Evolutionary conservation across 768 basidiomycete species (phyloP), one percentile per base, ranked within the genome.

Genomic region (Lyophyllum semitale): DNA sequence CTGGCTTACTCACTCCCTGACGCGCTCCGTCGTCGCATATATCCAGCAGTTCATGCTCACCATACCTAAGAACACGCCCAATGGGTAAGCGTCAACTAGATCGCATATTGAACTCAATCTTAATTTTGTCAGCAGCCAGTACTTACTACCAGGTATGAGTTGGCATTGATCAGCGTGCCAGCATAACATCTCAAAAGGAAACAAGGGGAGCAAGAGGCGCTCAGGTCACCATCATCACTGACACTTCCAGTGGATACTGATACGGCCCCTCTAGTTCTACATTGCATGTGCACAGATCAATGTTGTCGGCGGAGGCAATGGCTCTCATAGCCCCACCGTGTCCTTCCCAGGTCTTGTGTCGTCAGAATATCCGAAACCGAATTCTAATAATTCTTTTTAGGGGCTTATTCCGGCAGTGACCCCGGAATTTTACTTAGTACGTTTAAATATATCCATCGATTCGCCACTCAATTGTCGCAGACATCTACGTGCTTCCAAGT

Each of bases 281-380:
- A 62, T 75, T 47, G 67, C 63, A n/a, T 75, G 73, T 51, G 73
- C 71, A 6, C 71, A 73, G 38, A 65, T 75, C 55, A 73, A 70
- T 20, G 66, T 73, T 42, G 65, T 70, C 17, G 63, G 65, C 29
- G 71, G 71, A 23, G 72, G 72, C 11, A 64, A 47, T 27, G 72
- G 72, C 22, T 56, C 45, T 1, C 71, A 70, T 13, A 54, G 58
- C n/a, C 72, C 72, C 12, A 59, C 62, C 4, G 71, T 71, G 1
- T 69, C 70, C 12, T 71, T 73, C 63, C 72, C 72, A 53, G 72
- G 71, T 72, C 26, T 18, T n/a, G 12, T 26, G 22, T 37, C 42
- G 13, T 4, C 17, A 6, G 37, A 38, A 38, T 5, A 18, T 18
- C 37, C 11, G 37, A 8, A 38, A n/a, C 9, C n/a, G 37, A n/a